These are phyloP conservation scores for Didymella sp. DNA, from an alignment of 2,329 filamentous ascomycete genomes.

Conservation along the genomic window DNA sequence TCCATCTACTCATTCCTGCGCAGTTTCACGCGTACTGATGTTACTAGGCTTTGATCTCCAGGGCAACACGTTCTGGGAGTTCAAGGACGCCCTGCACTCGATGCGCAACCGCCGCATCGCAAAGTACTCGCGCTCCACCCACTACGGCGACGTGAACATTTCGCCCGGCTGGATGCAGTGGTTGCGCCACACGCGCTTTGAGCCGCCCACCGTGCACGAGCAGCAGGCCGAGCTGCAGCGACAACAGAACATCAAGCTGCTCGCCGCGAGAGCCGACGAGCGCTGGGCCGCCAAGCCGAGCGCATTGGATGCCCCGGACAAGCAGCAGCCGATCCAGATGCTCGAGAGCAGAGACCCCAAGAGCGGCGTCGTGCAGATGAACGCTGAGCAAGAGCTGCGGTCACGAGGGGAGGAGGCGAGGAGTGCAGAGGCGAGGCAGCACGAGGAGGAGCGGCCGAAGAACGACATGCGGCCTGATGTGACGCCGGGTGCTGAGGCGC, in stretches of 20 bases:
- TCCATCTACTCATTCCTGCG: too few relatives aligned
- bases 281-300: constrained; percentile 67
- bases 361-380: constrained; percentile 46
- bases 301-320: constrained; percentile 63
- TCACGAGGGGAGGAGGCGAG: neutral
- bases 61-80: constrained; percentile 73
- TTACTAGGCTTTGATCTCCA: constrained; percentile 62
- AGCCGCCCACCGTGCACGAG: constrained; percentile 64
- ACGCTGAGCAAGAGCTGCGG: constrained; percentile 40
- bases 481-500: constrained; percentile 15
- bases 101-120: constrained; percentile 65
- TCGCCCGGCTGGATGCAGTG: constrained; percentile 72
- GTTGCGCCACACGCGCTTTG: constrained; percentile 66
- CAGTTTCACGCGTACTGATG: neutral
- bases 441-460: constrained; percentile 8
- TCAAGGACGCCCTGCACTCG: constrained; percentile 64
- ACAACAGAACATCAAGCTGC: constrained; percentile 64
- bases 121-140: constrained; percentile 59
- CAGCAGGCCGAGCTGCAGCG: constrained; percentile 64
- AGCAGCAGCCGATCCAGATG: constrained; percentile 56
- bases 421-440: constrained; percentile 29
- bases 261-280: constrained; percentile 66
- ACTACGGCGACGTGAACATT: constrained; percentile 67
- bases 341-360: constrained; percentile 54
- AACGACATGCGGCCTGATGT: constrained; percentile 8